A percentile compares a stretch with the other conserved stretches of the same genome.
Evolutionary conservation across 306 rosid genomes (phyloP).

Genomic region (Rubus parviflorus): DNA sequence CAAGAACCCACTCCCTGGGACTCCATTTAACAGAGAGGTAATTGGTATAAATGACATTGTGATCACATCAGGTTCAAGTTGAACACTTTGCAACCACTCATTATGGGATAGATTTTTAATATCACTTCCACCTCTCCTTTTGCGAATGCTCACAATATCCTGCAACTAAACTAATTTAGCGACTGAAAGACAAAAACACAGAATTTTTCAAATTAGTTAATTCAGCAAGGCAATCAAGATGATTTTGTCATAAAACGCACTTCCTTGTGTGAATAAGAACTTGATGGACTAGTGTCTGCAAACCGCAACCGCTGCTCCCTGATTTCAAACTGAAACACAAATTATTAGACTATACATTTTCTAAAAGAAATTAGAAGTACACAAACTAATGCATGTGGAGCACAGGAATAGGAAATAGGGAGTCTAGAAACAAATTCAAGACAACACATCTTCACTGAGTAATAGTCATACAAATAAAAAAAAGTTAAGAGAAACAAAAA

Average conservation of each 20-base stretch:
- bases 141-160: constrained; percentile 72
- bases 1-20: constrained; percentile 95
- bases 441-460: neutral
- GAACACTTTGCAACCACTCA: constrained; percentile 90
- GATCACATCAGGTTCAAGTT: constrained; percentile 86
- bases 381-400: neutral
- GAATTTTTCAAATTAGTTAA: neutral
- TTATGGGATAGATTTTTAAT: constrained; percentile 53
- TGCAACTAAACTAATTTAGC: constrained; percentile 34
- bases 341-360: constrained; percentile 20
- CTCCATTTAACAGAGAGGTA: constrained; percentile 90
- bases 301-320: constrained; percentile 80
- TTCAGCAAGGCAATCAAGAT: constrained; percentile 14
- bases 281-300: constrained; percentile 69
- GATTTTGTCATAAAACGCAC: constrained; percentile 38
- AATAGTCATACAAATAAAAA: no score
- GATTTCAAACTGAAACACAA: constrained; percentile 61
- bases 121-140: constrained; percentile 91
- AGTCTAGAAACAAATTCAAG: constrained; percentile 1
- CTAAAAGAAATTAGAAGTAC: constrained; percentile 3
- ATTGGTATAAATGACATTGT: constrained; percentile 94
- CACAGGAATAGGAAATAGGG: neutral
- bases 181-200: neutral
- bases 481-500: no score
- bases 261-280: constrained; percentile 89